A percentile compares a stretch with the other conserved stretches of the same genome.
Evolutionary conservation across 208 protist species (phyloP).

Genomic region (Endotrypanum monterogeii): DNA sequence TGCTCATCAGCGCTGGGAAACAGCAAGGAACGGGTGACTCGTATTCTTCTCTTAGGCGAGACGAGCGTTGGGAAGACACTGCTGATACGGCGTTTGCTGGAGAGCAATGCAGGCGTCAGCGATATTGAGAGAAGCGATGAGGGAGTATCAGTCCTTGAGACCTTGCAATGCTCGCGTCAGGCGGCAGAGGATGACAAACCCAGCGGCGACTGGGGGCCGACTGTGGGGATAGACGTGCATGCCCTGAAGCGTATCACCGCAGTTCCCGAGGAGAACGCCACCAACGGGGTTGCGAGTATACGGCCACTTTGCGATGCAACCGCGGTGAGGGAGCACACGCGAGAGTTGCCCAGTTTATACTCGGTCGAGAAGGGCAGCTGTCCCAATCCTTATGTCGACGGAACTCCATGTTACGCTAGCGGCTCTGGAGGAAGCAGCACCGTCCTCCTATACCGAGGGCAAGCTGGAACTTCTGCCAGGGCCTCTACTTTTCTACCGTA

Average conservation of each 20-base stretch:
- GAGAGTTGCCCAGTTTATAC: background rate
- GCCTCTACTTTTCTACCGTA: background rate
- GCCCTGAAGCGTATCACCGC: slow-evolving; percentile 42
- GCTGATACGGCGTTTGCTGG: slow-evolving; percentile 64
- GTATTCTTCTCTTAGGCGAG: slow-evolving; percentile 81
- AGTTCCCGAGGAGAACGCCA: background rate
- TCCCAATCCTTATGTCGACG: slow-evolving; percentile 7
- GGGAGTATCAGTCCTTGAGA: background rate
- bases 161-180: background rate
- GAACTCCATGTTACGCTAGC: background rate
- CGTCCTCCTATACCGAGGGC: slow-evolving; percentile 16
- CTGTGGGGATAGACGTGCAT: slow-evolving; percentile 59
- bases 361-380: slow-evolving; percentile 5
- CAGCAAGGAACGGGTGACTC: slow-evolving; percentile 25
- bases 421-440: background rate
- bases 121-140: slow-evolving; percentile 6
- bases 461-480: background rate
- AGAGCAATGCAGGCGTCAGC: slow-evolving; percentile 41
- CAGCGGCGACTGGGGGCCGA: slow-evolving; percentile 41
- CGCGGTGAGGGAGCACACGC: background rate
- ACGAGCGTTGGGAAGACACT: slow-evolving; percentile 84
- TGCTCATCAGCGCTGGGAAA: background rate
- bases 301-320: background rate
- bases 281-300: background rate
- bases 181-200: slow-evolving; percentile 27